Evolutionary conservation across 2,329 filamentous ascomycete genomes (phyloP).

Genomic region (Trichoderma afroharzianum): DNA sequence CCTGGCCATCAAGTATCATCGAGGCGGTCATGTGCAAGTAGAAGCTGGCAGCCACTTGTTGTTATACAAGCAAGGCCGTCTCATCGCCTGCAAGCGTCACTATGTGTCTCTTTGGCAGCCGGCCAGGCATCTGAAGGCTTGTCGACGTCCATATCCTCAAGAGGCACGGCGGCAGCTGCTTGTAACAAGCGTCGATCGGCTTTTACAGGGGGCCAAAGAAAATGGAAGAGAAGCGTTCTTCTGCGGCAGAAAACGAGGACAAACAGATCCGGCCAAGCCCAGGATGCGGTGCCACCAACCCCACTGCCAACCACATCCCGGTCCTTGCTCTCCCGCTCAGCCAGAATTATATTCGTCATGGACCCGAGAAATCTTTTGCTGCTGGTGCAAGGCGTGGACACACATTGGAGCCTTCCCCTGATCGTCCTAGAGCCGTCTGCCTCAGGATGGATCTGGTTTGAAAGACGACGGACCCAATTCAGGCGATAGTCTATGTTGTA

Average conservation of each 20-base stretch:
- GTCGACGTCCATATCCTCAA: not conserved
- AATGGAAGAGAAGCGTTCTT: not conserved
- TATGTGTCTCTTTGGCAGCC: not conserved
- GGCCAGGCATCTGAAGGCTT: not conserved
- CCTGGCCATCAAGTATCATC: not conserved
- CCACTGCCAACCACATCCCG: conserved; percentile 1
- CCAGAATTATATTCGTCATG: conserved; percentile 17
- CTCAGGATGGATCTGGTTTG: not conserved
- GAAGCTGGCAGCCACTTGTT: not conserved
- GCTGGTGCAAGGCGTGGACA: not conserved
- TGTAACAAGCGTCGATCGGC: not conserved
- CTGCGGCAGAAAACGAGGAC: not conserved
- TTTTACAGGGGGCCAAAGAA: not conserved
- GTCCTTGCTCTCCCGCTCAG: conserved; percentile 16
- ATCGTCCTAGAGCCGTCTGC: not conserved
- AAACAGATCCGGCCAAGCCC: not conserved
- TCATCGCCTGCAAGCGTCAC: not conserved
- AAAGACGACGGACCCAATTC: not conserved
- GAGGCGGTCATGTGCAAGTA: not conserved
- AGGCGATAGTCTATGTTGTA: not conserved
- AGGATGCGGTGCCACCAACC: not conserved
- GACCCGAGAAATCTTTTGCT: not conserved
- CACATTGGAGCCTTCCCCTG: conserved; percentile 6
- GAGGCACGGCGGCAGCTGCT: not conserved
- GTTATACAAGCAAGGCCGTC: not conserved